These are phyloP conservation scores for Eremochloa ophiuroides DNA, from an alignment of 176 grass and related monocot species.

Conservation along the genomic window DNA sequence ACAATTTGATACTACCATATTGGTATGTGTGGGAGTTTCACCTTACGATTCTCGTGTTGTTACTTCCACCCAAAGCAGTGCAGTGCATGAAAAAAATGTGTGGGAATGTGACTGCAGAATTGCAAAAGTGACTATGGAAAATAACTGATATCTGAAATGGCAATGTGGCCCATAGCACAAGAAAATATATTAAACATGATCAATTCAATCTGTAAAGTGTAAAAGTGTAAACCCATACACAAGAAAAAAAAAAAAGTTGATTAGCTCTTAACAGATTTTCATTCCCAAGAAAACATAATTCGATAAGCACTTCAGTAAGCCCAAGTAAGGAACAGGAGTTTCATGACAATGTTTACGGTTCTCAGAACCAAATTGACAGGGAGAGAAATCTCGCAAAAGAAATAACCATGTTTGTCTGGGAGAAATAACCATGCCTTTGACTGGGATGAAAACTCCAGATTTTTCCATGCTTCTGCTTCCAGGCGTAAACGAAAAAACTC, in stretches of 20 bases:
- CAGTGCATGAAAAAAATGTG: neutral
- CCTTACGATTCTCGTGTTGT: neutral
- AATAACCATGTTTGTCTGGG: constrained; percentile 12
- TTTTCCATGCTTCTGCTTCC: no score
- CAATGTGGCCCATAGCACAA: neutral
- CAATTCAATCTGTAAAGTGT: neutral
- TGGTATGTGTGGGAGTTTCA: neutral
- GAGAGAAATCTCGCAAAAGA: neutral
- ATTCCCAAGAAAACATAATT: neutral
- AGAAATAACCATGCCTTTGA: no score
- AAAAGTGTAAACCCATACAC: neutral
- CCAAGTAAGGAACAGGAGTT: neutral
- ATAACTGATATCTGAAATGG: neutral
- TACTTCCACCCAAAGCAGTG: neutral
- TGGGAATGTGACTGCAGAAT: neutral
- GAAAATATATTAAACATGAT: neutral
- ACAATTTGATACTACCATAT: neutral
- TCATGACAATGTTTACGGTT: neutral
- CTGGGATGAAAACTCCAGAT: no score
- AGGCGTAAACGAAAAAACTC: no score
- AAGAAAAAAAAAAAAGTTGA: neutral
- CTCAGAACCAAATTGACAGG: neutral
- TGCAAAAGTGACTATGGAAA: neutral
- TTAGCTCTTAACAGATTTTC: neutral
- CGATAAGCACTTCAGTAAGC: neutral